phyloP scores from a whole-genome alignment of 352 stramenopile genomes.

The Phytophthora constricta region DNA sequence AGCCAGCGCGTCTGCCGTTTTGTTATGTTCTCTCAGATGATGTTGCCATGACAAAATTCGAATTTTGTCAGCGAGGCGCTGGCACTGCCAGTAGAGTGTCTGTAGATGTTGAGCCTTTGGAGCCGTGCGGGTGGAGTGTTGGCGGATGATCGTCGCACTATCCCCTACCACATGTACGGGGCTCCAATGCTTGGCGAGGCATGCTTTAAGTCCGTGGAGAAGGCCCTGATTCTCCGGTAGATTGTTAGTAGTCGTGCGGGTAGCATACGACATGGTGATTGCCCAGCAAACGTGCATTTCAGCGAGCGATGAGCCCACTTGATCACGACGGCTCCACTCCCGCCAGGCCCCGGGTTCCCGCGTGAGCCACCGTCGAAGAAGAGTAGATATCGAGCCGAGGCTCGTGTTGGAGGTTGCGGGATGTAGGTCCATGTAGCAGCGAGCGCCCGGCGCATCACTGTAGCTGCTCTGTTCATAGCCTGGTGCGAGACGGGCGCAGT shows the following conservation, averaged over 20 bases:
- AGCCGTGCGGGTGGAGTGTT: background rate
- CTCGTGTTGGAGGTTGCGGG: background rate
- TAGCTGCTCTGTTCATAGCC: no score
- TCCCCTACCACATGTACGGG: background rate
- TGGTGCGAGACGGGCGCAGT: no score
- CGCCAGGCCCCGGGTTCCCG: background rate
- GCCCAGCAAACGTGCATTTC: background rate
- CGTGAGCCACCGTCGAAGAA: conserved; percentile 9
- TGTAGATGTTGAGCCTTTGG: background rate
- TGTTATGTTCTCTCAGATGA: background rate
- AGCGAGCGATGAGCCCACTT: background rate
- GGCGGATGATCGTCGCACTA: background rate
- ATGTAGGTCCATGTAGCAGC: no score
- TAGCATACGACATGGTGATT: conserved; percentile 1
- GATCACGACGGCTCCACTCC: background rate
- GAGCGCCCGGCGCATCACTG: no score
- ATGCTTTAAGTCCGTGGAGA: background rate
- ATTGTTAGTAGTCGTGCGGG: background rate
- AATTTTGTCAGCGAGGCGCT: background rate
- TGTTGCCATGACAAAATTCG: background rate
- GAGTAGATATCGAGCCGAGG: background rate
- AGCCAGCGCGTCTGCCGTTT: background rate
- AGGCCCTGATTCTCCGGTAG: background rate
- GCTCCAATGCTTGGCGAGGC: background rate
- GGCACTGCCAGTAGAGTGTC: background rate